phyloP scores from a whole-genome alignment of 192 early-diverging fungal genomes.

The Thamnidium elegans region DNA sequence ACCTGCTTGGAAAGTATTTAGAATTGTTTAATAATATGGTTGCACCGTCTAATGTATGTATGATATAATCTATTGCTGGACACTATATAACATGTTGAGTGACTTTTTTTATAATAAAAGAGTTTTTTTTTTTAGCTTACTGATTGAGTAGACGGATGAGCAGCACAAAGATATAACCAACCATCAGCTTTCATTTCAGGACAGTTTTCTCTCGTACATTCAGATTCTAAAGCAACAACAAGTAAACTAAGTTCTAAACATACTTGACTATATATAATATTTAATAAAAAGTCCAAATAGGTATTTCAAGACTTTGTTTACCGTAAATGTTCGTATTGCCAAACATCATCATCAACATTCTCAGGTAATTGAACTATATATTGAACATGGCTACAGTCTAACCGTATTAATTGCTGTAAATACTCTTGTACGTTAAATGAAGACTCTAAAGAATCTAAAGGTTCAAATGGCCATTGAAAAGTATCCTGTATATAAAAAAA shows the following conservation, averaged over 20 bases:
- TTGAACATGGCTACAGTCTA: constrained; percentile 61
- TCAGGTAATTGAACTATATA: constrained; percentile 59
- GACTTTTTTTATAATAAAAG: neutral
- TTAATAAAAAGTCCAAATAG: neutral
- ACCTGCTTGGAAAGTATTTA: constrained; percentile 77
- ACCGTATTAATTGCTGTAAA: constrained; percentile 69
- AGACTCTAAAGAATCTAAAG: constrained; percentile 65
- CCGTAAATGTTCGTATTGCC: constrained; percentile 93
- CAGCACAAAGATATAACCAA: constrained; percentile 90
- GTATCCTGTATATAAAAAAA: constrained; percentile 24
- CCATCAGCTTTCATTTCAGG: constrained; percentile 93
- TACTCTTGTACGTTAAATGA: constrained; percentile 76
- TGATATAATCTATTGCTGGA: constrained; percentile 86
- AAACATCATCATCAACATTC: constrained; percentile 58
- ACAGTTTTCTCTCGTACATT: constrained; percentile 76
- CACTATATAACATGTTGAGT: constrained; percentile 50
- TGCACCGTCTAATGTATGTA: constrained; percentile 92
- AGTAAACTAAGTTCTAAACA: constrained; percentile 84
- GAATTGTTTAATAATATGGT: constrained; percentile 73
- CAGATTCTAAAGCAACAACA: constrained; percentile 64
- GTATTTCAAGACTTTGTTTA: constrained; percentile 21
- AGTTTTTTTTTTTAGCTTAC: constrained; percentile 38
- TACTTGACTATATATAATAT: constrained; percentile 59
- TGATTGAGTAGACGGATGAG: constrained; percentile 71
- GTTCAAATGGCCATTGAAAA: constrained; percentile 46